phyloP scores from a whole-genome alignment of 768 basidiomycete genomes.

The Tricholoma hemisulphureum region DNA sequence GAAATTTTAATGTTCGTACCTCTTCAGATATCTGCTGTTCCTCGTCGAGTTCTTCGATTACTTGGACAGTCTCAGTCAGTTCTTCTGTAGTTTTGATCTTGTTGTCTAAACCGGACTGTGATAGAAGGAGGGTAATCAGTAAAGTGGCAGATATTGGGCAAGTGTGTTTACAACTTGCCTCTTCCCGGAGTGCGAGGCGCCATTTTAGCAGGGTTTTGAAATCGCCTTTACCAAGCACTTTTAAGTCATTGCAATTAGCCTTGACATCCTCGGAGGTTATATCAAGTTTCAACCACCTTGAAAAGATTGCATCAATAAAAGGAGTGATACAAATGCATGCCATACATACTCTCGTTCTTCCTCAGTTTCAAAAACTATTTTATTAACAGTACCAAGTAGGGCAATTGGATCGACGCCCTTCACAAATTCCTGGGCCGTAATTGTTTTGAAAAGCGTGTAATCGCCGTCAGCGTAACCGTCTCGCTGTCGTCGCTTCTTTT shows the following conservation, averaged over 20 bases:
- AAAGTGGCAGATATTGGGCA: background rate
- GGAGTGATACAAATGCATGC: background rate
- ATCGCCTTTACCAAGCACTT: conserved; percentile 96
- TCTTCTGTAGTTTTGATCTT: conserved; percentile 76
- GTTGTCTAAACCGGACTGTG: conserved; percentile 79
- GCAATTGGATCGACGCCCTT: conserved; percentile 68
- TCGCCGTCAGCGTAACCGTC: conserved; percentile 96
- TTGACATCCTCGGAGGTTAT: conserved; percentile 79
- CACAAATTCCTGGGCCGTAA: conserved; percentile 71
- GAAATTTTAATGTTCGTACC: conserved; percentile 46
- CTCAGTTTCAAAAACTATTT: conserved; percentile 72
- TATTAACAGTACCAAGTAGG: conserved; percentile 74
- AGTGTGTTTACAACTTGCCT: conserved; percentile 49
- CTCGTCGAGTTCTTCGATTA: conserved; percentile 73
- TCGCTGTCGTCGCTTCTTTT: conserved; percentile 90
- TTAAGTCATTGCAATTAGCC: conserved; percentile 86
- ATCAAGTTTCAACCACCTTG: conserved; percentile 70
- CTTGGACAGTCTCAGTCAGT: conserved; percentile 65
- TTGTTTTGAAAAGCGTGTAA: conserved; percentile 81
- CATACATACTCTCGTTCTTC: conserved; percentile 76
- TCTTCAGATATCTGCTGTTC: conserved; percentile 89
- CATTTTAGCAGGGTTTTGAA: conserved; percentile 93
- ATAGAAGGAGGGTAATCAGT: background rate
- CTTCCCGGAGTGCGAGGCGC: conserved; percentile 83
- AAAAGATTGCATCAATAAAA: conserved; percentile 5